Evolutionary conservation across 306 rosid species (phyloP).

Genomic region (Vigna hirtella): DNA sequence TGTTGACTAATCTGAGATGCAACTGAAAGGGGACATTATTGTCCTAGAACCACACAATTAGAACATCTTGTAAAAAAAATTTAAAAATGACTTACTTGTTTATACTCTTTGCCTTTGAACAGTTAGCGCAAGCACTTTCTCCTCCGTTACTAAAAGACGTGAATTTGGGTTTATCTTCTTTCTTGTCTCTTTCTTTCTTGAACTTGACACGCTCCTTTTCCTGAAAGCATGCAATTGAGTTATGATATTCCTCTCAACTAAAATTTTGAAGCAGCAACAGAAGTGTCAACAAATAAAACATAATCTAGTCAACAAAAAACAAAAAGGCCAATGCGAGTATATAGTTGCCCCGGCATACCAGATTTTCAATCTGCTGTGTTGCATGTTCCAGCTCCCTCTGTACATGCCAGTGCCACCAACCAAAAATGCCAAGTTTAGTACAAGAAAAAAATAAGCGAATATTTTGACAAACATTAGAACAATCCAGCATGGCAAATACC

Average conservation of each 20-base stretch:
- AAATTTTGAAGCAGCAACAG: not conserved
- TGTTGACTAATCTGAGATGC: conserved; percentile 29
- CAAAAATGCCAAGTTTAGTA: conserved; percentile 42
- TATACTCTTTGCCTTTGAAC: conserved; percentile 47
- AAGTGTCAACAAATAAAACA: not conserved
- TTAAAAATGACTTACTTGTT: conserved; percentile 58
- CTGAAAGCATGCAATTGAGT: conserved; percentile 57
- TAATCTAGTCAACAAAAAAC: conserved; percentile 18
- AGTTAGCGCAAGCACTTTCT: conserved; percentile 44
- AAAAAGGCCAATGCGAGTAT: conserved; percentile 1
- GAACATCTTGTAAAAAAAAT: conserved; percentile 11
- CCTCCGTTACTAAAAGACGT: conserved; percentile 49
- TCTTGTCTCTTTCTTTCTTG: conserved; percentile 65
- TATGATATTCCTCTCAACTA: conserved; percentile 17
- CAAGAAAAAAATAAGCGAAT: conserved; percentile 10
- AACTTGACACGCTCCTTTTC: conserved; percentile 71
- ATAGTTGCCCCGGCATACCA: conserved; percentile 56
- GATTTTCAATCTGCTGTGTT: conserved; percentile 58
- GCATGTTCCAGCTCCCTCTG: conserved; percentile 81
- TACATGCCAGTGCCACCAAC: conserved; percentile 47
- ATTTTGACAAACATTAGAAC: not conserved
- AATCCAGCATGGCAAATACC: not conserved
- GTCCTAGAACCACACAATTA: conserved; percentile 6
- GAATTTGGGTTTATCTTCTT: conserved; percentile 54
- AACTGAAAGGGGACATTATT: conserved; percentile 4